Base-by-base conservation (phyloP, 2,329 filamentous ascomycete genomes). In the Coniochaeta prunicola region DNA sequence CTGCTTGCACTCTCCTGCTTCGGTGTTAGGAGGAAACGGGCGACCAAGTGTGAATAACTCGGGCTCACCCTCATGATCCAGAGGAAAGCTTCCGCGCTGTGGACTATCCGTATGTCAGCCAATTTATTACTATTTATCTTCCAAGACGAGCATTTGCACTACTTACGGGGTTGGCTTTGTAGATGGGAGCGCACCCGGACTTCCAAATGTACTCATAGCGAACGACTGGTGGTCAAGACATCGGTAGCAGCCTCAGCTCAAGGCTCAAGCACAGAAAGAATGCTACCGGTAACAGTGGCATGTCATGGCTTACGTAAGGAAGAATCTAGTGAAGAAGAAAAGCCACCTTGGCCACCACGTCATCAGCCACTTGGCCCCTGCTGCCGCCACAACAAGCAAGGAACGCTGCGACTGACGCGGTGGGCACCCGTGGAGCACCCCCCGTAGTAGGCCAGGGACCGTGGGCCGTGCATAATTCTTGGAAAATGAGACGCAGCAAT, bases 61-160 rank as follows among this genome's bases (percentile, higher is more conserved):
- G 21, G 28, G 63, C 74, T 64, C 67, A 77, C 77, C 91, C 73
- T 96, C 92, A 68, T 97, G 92, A 73, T 97, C 93, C 59, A 97
- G 85, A n/a, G 93, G 93, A 70, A 97, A 97, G 67, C 91, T 96
- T 59, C 93, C 93, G 67, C 92, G 87, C 72, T 97, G 90, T 5
- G 93, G 93, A 59, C 91, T 94, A 38, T 53, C 2, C 31, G 34
- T 10, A 3, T n/a, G 31, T 59, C 56, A 24, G n/a, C 33, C 8
- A 30, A n/a, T n/a, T n/a, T n/a, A n/a, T n/a, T n/a, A n/a, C 24
- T 10, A 13, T n/a, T 8, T 42, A 5, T 6, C 13, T 24, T 12
- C 33, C 19, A 8, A 19, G 9, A 36, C 9, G n/a, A 19, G 13
- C 2, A 40, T 19, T 40, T 17, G 15, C 7, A 24, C 17, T 30